Evolutionary conservation across 1,139 yeast species (phyloP).

Genomic region (Suhomyces maxii): DNA sequence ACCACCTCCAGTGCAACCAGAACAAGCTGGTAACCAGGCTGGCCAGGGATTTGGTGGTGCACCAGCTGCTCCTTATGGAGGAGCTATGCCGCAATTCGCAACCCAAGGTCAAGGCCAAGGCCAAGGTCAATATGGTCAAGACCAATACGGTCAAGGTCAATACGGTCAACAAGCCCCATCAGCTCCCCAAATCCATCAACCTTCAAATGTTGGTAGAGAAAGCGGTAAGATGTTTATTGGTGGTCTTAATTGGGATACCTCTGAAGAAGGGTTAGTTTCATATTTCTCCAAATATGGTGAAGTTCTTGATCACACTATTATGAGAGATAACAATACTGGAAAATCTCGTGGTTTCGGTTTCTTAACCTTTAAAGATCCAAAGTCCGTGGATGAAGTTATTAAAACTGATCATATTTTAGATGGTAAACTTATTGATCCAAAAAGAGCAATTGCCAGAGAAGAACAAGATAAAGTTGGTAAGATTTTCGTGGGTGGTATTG

Average conservation of each 20-base stretch:
- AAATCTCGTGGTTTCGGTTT: conserved; percentile 97
- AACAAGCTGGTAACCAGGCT: not conserved
- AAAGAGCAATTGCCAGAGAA: conserved; percentile 96
- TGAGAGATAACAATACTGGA: conserved; percentile 90
- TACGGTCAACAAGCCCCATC: conserved; percentile 3
- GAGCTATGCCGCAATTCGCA: conserved; percentile 4
- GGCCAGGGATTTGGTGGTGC: no score
- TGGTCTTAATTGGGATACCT: conserved; percentile 98
- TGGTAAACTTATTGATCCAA: conserved; percentile 97
- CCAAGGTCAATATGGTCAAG: not conserved
- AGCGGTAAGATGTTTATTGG: conserved; percentile 97
- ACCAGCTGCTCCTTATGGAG: not conserved
- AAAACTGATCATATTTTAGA: conserved; percentile 87
- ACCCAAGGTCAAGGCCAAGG: conserved; percentile 1
- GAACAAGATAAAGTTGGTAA: conserved; percentile 98
- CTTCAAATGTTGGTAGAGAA: conserved; percentile 44
- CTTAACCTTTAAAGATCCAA: conserved; percentile 79
- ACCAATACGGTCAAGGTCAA: not conserved
- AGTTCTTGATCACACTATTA: conserved; percentile 84
- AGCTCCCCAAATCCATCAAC: conserved; percentile 19
- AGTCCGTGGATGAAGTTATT: conserved; percentile 84
- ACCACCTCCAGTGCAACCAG: not conserved
- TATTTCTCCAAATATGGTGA: conserved; percentile 92
- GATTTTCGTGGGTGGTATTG: conserved; percentile 97
- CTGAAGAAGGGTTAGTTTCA: conserved; percentile 77